Base-by-base conservation (phyloP, 441 rosid species). In the Adansonia gregorii region DNA sequence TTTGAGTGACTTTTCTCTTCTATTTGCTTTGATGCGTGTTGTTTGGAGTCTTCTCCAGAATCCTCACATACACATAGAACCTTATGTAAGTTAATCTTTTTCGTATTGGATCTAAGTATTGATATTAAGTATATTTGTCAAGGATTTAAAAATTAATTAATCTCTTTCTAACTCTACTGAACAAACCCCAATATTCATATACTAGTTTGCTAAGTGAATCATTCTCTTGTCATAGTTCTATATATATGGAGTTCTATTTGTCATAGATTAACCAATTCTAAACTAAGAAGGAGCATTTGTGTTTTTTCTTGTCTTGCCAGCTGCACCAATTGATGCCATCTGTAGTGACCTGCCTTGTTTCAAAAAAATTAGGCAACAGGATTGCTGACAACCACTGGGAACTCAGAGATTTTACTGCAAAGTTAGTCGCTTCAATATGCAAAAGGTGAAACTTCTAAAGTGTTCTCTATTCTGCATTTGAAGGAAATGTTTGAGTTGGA, bases 251-350 rank as follows among this genome's bases (percentile, higher is more conserved):
- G 51, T 12, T 12, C 20, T 7, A 14, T 27, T 60, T 55, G 67
- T 69, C 76, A 24, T 58, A 56, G 56, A 22, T 22, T 67, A 60
- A 46, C 9, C 54, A 74, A 67, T 79, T 22, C 27, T 46, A 84
- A 85, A 74, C 83, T 89, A 82, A 88, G 73, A 79, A 70, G 69
- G 68, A 59, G 59, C 69, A 78, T 39, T 72, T 14, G 35, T 27
- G 3, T 76, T 63, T 79, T 83, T 86, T 82, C 78, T 75, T 84
- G 71, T 80, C 78, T 49, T 79, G 73, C 59, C 95, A 95, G 99
- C 93, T 95, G 63, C 98, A 95, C 87, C 96, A 92, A 78, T 87
- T 93, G 92, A 95, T 95, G 99, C 98, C 98, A 78, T 92, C 98
- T 82, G 97, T 91, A 72, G 98, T 94, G 77, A 95, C 99, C 63